Conservation (phyloP, 768 basidiomycete species). For the Serendipita sp. region DNA sequence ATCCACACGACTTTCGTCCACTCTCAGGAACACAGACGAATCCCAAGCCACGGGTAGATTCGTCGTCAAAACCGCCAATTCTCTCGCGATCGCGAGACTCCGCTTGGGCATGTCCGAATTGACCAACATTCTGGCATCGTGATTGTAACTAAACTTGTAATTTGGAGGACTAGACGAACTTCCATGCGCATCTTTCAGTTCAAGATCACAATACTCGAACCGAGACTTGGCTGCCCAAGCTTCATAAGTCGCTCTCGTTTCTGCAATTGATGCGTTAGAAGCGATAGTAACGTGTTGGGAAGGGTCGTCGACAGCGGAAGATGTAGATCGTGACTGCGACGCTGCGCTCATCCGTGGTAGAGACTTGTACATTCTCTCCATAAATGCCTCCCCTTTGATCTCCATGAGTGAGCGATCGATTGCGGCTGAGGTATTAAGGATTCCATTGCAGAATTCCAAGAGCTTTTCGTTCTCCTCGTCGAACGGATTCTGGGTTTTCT, state of each 20-base stretch:
- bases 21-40: conserved; percentile 82
- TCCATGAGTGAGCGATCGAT: conserved; percentile 81
- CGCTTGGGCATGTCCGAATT: conserved; percentile 80
- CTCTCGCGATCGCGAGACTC: conserved; percentile 88
- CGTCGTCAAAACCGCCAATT: conserved; percentile 84
- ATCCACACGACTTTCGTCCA: conserved; percentile 93
- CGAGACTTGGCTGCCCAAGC: conserved; percentile 70
- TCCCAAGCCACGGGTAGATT: conserved; percentile 92
- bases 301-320: conserved; percentile 12
- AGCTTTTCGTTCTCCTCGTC: conserved; percentile 68
- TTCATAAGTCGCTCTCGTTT: conserved; percentile 50
- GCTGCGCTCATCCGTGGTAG: conserved; percentile 56
- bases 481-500: conserved; percentile 21
- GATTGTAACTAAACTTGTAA: conserved; percentile 71
- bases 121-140: conserved; percentile 69
- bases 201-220: conserved; percentile 85
- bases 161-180: conserved; percentile 28
- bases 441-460: conserved; percentile 58
- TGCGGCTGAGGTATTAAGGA: conserved; percentile 61
- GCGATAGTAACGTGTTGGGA: conserved; percentile 24
- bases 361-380: conserved; percentile 56
- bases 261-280: conserved; percentile 47
- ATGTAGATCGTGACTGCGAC: conserved; percentile 11
- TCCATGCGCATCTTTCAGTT: conserved; percentile 28
- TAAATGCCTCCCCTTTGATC: conserved; percentile 77